Conservation (phyloP, 805 yeast species). For the Tetrapisispora iriomotensis region DNA sequence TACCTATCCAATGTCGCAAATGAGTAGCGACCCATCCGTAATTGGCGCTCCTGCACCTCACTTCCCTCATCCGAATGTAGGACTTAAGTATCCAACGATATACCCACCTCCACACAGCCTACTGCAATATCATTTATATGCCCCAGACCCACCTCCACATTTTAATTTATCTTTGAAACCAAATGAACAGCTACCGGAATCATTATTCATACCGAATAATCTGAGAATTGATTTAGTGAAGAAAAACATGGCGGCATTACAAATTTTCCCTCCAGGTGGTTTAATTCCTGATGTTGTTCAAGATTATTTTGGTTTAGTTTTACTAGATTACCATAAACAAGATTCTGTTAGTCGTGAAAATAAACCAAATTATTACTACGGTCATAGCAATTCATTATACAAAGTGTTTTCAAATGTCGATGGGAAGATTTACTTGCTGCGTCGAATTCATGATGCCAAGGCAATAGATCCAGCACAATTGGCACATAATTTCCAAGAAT, state of each 20-base stretch:
- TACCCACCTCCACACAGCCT: slow-evolving; percentile 33
- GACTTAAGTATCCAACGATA: slow-evolving; percentile 22
- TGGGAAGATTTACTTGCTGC: slow-evolving; percentile 67
- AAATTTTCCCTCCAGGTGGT: slow-evolving; percentile 39
- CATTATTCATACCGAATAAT: slow-evolving; percentile 62
- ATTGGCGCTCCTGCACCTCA: slow-evolving; percentile 3
- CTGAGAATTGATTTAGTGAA: slow-evolving; percentile 61
- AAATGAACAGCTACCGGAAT: slow-evolving; percentile 60
- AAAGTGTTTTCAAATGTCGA: slow-evolving; percentile 73
- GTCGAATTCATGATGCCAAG: slow-evolving; percentile 58
- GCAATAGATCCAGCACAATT: slow-evolving; percentile 38
- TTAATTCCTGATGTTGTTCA: slow-evolving; percentile 67
- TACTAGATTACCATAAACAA: slow-evolving; percentile 48
- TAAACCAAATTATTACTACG: slow-evolving; percentile 32
- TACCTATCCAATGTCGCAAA: slow-evolving; percentile 1
- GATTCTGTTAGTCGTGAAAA: slow-evolving; percentile 5
- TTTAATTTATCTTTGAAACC: slow-evolving; percentile 49
- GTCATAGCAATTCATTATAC: slow-evolving; percentile 53
- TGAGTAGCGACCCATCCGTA: slow-evolving; percentile 1
- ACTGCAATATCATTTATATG: slow-evolving; percentile 76
- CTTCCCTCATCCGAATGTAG: slow-evolving; percentile 3
- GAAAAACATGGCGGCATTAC: slow-evolving; percentile 74
- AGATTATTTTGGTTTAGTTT: slow-evolving; percentile 75
- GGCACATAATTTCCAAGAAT: slow-evolving; percentile 43
- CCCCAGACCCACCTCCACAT: slow-evolving; percentile 81